These are phyloP conservation scores for Zymoseptoria tritici DNA, from an alignment of 2,329 filamentous ascomycete genomes.

Conservation along the genomic window DNA sequence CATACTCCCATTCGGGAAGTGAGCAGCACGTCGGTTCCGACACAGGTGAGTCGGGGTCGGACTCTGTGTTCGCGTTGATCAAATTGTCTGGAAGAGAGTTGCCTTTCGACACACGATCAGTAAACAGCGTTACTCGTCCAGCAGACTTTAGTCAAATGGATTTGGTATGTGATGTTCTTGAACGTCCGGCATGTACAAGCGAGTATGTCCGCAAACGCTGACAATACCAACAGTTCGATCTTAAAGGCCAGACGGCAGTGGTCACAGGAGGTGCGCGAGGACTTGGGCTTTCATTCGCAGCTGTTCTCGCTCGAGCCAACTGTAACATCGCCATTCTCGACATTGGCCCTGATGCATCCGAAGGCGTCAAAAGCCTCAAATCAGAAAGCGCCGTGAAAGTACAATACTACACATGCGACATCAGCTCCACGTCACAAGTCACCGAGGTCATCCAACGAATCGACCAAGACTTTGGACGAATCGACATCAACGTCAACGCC, in stretches of 20 bases:
- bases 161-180: constrained; percentile 3
- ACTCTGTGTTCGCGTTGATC: too few relatives aligned
- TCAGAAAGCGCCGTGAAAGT: constrained; percentile 1
- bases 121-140: too few relatives aligned
- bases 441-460: constrained; percentile 2
- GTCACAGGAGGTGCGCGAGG: constrained; percentile 38
- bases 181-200: constrained; percentile 1
- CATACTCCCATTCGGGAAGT: too few relatives aligned
- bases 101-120: too few relatives aligned
- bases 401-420: constrained; percentile 7
- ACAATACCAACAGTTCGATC: constrained; percentile 22
- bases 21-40: too few relatives aligned
- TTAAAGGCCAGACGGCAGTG: constrained; percentile 30
- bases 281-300: constrained; percentile 28
- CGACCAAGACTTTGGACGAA: constrained; percentile 5
- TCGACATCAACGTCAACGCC: constrained; percentile 19
- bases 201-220: not conserved
- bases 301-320: constrained; percentile 3
- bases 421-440: constrained; percentile 4
- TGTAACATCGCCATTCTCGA: constrained; percentile 6
- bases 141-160: constrained; percentile 4
- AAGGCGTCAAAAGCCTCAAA: constrained; percentile 1
- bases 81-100: too few relatives aligned
- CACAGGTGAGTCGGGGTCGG: too few relatives aligned
- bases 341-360: not conserved